Evolutionary conservation across 2,329 filamentous ascomycete genomes (phyloP), one percentile per base, ranked within the genome.

Genomic region (Dactylonectria macrodidyma): DNA sequence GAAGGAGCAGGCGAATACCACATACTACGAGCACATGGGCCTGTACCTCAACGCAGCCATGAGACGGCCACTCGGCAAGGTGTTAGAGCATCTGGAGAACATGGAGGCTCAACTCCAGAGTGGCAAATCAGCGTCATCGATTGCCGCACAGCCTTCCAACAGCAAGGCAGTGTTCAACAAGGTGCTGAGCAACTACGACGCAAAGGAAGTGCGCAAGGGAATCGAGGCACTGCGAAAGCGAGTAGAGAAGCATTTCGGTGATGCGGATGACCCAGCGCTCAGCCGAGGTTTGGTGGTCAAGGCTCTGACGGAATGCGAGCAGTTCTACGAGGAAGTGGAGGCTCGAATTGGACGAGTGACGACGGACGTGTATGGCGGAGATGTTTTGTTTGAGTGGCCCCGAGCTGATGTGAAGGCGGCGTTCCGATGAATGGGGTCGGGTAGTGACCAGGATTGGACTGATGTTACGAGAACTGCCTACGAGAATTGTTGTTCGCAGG

Each of bases 171-270:
- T 92, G 4, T 97, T 96, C 79, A 95, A 95, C 86, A 98, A 97
- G 83, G 84, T 97, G 4, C 86, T 98, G 38, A 88, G 92, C 63
- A 87, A 88, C 51, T 93, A 96, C 80, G 95, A 98, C 80, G 86
- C 86, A 22, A 95, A 93, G 78, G 95, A 98, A 81, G 89, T 98
- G 50, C 89, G 93, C 71, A 95, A 95, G 78, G 95, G 95, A n/a
- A 92, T 97, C 73, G 94, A 97, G 76, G 89, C 93, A 61, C 86
- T 98, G 73, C 92, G 92, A 76, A 97, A 97, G 84, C 89, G 95
- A 57, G 93, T 98, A 1, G 95, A 98, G 82, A 99, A 98, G 84
- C 95, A 98, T 81, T 98, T 98, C 85, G 94, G 94, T 50, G 94
- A 97, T 73, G 93, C 91, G 5, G 94, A 97, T 73, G 93, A 95